Percentiles rank a stretch among this genome's conserved stretches.
These are phyloP conservation scores for Fusarium sp. DNA, from an alignment of 2,329 filamentous ascomycete species.

Conservation along the genomic window DNA sequence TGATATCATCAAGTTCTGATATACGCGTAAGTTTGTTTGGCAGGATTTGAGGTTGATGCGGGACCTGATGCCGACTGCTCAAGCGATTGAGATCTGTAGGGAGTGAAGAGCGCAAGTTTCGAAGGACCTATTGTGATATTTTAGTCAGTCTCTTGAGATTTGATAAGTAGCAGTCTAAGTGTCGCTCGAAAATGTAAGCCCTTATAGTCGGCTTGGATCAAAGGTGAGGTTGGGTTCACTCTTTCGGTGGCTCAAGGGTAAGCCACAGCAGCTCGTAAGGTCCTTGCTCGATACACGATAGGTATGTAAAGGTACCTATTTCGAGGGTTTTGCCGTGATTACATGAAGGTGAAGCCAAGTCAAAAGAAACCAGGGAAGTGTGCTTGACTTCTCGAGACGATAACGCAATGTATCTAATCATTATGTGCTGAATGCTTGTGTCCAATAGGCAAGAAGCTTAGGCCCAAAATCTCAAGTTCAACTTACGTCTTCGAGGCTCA, in stretches of 20 bases:
- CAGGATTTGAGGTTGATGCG: constrained; percentile 22
- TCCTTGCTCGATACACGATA: not conserved
- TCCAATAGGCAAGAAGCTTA: constrained; percentile 18
- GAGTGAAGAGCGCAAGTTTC: constrained; percentile 38
- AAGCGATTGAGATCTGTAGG: constrained; percentile 28
- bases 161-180: not conserved
- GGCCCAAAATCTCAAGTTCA: constrained; percentile 4
- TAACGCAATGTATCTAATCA: not conserved
- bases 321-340: not conserved
- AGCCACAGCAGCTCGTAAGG: not conserved
- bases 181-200: not conserved
- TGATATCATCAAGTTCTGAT: constrained; percentile 56
- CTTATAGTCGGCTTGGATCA: not conserved
- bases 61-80: constrained; percentile 14
- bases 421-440: constrained; percentile 20
- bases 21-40: constrained; percentile 51
- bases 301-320: not conserved
- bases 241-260: not conserved
- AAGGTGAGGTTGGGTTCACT: not conserved
- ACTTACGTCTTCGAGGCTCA: constrained; percentile 67
- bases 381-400: not conserved
- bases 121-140: constrained; percentile 33
- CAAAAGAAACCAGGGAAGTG: not conserved
- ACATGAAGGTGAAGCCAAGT: not conserved
- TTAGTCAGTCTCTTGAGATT: not conserved